Percentiles rank a stretch among this genome's conserved stretches.
Conservation (phyloP, 768 basidiomycete species). For the Pleurotus tuoliensis region DNA sequence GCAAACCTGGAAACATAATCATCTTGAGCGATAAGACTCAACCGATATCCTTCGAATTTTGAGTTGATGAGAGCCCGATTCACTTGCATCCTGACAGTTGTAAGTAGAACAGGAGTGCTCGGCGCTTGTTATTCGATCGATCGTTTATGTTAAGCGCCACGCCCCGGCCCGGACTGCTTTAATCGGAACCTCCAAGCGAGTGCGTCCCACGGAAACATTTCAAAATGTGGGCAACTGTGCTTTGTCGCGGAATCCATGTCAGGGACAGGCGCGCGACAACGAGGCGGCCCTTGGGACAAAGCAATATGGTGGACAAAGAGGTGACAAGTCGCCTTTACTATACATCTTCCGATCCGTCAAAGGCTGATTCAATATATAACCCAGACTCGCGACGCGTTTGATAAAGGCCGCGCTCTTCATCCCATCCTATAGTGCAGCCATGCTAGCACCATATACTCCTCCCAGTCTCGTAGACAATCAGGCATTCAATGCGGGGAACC, state of each 20-base stretch:
- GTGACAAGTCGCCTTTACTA: background rate
- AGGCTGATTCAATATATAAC: background rate
- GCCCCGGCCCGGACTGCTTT: background rate
- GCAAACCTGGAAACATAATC: slow-evolving; percentile 45
- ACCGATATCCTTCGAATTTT: slow-evolving; percentile 82
- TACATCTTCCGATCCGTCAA: no score
- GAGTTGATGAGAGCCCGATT: slow-evolving; percentile 64
- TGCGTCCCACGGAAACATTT: background rate
- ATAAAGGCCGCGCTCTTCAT: background rate
- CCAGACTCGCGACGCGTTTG: background rate
- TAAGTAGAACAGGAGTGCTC: background rate
- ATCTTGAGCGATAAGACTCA: slow-evolving; percentile 60
- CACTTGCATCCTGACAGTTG: slow-evolving; percentile 13
- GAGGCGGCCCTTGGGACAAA: background rate
- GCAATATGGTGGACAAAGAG: slow-evolving; percentile 7
- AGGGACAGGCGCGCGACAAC: background rate
- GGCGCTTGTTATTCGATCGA: background rate
- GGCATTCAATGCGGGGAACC: background rate
- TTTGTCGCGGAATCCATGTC: no score
- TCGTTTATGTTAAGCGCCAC: background rate
- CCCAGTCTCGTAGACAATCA: slow-evolving; percentile 4
- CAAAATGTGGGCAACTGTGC: no score
- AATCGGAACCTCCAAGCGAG: background rate
- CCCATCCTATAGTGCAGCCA: background rate
- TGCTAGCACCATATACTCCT: slow-evolving; percentile 4